phyloP scores from a whole-genome alignment of 306 rosid species.

The Glycine latifolia region DNA sequence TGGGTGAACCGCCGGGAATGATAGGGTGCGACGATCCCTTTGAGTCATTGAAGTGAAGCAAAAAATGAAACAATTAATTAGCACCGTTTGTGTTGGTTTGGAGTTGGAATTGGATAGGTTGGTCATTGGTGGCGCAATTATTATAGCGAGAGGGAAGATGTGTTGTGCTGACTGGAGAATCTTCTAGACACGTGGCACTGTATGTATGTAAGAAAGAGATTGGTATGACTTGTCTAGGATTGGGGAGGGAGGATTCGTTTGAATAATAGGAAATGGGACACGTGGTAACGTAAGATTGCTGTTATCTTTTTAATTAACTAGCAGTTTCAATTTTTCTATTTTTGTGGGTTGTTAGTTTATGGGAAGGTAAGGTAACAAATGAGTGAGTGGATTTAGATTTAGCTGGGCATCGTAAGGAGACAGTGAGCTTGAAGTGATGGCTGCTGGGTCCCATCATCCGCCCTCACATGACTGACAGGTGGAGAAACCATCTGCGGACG shows the following conservation, averaged over 20 bases:
- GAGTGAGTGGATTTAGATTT: constrained; percentile 3
- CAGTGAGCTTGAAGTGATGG: constrained; percentile 16
- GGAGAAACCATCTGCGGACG: constrained; percentile 20
- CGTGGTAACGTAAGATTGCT: constrained; percentile 42
- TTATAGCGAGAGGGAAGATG: constrained; percentile 15
- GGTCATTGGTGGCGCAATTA: not conserved
- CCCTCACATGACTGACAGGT: constrained; percentile 54
- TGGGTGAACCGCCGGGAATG: constrained; percentile 82
- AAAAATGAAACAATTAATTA: not conserved
- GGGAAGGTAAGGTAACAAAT: not conserved
- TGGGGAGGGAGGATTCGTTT: constrained; percentile 16
- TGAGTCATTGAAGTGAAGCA: constrained; percentile 25
- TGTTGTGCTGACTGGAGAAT: not conserved
- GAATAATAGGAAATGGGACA: constrained; percentile 15
- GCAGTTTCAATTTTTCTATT: too few species aligned
- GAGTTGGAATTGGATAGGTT: too few species aligned
- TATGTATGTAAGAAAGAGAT: not conserved
- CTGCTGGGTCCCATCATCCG: constrained; percentile 53
- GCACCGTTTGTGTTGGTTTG: not conserved
- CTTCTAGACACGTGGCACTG: constrained; percentile 51
- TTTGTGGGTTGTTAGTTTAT: too few species aligned
- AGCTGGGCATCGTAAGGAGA: not conserved
- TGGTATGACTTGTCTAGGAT: not conserved
- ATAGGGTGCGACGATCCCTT: constrained; percentile 68
- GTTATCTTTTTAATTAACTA: too few species aligned